These are phyloP conservation scores for Claviceps sorghi DNA, from an alignment of 2,329 filamentous ascomycete genomes.

Conservation along the genomic window DNA sequence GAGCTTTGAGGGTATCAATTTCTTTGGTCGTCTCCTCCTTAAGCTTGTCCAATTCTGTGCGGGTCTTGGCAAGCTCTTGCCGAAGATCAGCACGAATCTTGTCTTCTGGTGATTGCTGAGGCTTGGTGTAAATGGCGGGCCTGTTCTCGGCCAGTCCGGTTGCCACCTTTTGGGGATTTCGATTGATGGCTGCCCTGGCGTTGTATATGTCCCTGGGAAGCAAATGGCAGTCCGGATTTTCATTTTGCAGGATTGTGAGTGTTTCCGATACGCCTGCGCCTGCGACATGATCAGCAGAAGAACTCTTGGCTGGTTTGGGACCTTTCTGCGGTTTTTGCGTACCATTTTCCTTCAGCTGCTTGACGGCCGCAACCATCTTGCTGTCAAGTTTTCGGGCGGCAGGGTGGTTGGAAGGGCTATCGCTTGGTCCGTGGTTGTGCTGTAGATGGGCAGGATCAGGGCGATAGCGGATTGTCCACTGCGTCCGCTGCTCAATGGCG, in stretches of 20 bases:
- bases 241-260: constrained; percentile 48
- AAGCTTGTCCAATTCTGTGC: constrained; percentile 40
- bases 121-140: constrained; percentile 52
- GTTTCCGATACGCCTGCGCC: constrained; percentile 51
- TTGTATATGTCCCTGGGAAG: constrained; percentile 54
- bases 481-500: constrained; percentile 50
- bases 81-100: constrained; percentile 47
- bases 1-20: constrained; percentile 41
- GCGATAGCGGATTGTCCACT: constrained; percentile 52
- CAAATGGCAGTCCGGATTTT: constrained; percentile 48
- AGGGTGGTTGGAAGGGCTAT: constrained; percentile 51
- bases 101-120: constrained; percentile 47
- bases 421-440: constrained; percentile 52
- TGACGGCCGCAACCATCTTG: constrained; percentile 53
- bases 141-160: constrained; percentile 44
- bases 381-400: constrained; percentile 51
- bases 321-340: constrained; percentile 17
- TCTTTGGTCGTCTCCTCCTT: constrained; percentile 43
- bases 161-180: constrained; percentile 48
- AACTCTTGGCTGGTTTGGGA: constrained; percentile 3
- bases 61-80: constrained; percentile 42
- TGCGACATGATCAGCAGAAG: constrained; percentile 16
- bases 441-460: constrained; percentile 42
- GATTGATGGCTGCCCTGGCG: constrained; percentile 50
- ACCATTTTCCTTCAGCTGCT: constrained; percentile 52